phyloP scores from a whole-genome alignment of 164 flowering plant species.

The Liriodendron chinense region DNA sequence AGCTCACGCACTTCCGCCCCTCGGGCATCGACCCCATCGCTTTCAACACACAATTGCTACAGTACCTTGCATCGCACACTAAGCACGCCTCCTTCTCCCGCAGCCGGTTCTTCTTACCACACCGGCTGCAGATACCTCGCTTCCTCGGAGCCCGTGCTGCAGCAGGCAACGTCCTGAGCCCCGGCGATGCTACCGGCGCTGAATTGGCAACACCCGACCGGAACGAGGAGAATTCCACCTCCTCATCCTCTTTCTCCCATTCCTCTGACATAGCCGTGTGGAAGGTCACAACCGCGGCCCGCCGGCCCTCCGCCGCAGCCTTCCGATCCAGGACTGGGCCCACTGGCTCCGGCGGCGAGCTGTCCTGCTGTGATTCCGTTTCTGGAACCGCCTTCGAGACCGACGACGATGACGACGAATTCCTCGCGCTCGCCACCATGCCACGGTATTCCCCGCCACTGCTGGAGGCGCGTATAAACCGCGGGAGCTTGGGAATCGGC shows the following conservation, averaged over 20 bases:
- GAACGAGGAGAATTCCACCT: slow-evolving; percentile 19
- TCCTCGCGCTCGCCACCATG: not conserved
- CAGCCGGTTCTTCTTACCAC: slow-evolving; percentile 41
- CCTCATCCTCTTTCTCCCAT: slow-evolving; percentile 19
- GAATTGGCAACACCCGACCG: slow-evolving; percentile 13
- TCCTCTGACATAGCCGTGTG: slow-evolving; percentile 1
- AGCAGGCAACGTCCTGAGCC: slow-evolving; percentile 20
- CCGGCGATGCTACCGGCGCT: not conserved
- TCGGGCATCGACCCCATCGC: slow-evolving; percentile 76
- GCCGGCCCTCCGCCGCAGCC: slow-evolving; percentile 9
- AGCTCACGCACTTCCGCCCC: slow-evolving; percentile 55
- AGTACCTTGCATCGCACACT: slow-evolving; percentile 50
- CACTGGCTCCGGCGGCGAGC: not conserved
- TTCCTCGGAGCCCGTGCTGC: slow-evolving; percentile 17
- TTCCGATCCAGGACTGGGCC: not conserved
- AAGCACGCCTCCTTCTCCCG: slow-evolving; percentile 46
- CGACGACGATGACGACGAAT: not conserved
- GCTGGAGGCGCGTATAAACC: not conserved
- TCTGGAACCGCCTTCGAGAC: too few species aligned
- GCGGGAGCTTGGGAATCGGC: not conserved
- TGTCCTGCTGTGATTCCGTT: not conserved
- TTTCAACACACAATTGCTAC: slow-evolving; percentile 48
- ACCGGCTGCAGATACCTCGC: slow-evolving; percentile 38
- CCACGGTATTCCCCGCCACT: not conserved
- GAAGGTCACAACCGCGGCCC: slow-evolving; percentile 26